Conservation (phyloP, 352 stramenopile genomes). For the Globisporangium uncinulatum region DNA sequence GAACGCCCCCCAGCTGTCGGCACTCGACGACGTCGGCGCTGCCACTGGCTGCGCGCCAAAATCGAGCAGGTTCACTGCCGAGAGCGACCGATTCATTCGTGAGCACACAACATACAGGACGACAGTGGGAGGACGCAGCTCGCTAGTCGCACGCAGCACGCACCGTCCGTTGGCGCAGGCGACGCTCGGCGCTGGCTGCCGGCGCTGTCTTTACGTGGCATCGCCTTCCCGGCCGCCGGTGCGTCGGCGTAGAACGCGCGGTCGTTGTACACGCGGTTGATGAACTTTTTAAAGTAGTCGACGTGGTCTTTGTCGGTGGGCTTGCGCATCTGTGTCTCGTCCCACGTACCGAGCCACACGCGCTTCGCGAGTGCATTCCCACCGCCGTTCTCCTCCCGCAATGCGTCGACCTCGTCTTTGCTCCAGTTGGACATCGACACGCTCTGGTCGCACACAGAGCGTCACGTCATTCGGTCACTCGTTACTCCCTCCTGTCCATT, state of each 20-base stretch:
- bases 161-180: constrained; percentile 3
- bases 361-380: constrained; percentile 16
- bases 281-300: constrained; percentile 85
- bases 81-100: constrained; percentile 41
- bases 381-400: constrained; percentile 70
- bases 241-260: constrained; percentile 67
- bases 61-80: not conserved
- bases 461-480: not conserved
- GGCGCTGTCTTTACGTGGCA: constrained; percentile 6
- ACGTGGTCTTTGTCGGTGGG: constrained; percentile 68
- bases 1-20: constrained; percentile 24
- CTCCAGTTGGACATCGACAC: constrained; percentile 95
- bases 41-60: constrained; percentile 11
- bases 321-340: constrained; percentile 64
- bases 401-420: constrained; percentile 84
- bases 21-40: constrained; percentile 9
- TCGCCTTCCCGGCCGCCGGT: constrained; percentile 2
- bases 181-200: constrained; percentile 8
- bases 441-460: constrained; percentile 23
- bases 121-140: not conserved
- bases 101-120: constrained; percentile 1
- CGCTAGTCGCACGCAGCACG: not conserved
- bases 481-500: too few species aligned
- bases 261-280: constrained; percentile 83
- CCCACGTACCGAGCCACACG: constrained; percentile 18